Conservation (phyloP, 2,329 filamentous ascomycete genomes). For the Aspergillus udagawae region DNA sequence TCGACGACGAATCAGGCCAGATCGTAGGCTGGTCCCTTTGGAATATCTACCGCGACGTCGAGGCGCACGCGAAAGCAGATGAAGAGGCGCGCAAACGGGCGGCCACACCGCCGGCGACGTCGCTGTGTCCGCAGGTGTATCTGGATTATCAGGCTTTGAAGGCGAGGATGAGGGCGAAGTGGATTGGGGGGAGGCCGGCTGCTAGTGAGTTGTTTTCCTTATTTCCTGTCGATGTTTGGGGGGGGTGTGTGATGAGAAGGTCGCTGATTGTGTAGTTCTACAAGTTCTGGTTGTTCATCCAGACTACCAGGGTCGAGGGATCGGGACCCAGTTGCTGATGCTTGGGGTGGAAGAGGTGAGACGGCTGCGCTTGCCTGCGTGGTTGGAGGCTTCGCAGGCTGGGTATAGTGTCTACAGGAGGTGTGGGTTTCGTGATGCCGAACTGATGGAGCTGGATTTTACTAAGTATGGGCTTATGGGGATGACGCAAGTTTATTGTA, state of each 20-base stretch:
- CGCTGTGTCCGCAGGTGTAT: neutral
- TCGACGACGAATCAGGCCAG: neutral
- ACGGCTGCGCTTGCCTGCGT: neutral
- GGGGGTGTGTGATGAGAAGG: no score
- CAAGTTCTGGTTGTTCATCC: slow-evolving; percentile 2
- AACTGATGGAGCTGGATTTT: neutral
- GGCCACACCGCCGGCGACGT: neutral
- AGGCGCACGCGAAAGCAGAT: neutral
- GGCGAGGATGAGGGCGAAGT: neutral
- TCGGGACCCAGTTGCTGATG: neutral
- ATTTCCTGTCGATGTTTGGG: neutral
- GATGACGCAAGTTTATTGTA: neutral
- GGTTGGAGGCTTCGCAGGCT: slow-evolving; percentile 2
- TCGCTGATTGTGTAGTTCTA: neutral
- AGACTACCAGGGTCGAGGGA: neutral
- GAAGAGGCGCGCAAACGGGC: neutral
- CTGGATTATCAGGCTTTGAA: neutral
- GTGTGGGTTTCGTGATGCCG: slow-evolving; percentile 2
- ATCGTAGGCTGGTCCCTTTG: slow-evolving; percentile 3
- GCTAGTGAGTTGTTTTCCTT: neutral
- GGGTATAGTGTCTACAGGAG: neutral
- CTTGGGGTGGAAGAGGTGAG: neutral
- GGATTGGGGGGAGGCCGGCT: neutral
- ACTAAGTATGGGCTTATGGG: neutral
- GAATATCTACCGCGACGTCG: neutral